Base-by-base conservation (phyloP, 805 yeast genomes). In the Candida golubevii region DNA sequence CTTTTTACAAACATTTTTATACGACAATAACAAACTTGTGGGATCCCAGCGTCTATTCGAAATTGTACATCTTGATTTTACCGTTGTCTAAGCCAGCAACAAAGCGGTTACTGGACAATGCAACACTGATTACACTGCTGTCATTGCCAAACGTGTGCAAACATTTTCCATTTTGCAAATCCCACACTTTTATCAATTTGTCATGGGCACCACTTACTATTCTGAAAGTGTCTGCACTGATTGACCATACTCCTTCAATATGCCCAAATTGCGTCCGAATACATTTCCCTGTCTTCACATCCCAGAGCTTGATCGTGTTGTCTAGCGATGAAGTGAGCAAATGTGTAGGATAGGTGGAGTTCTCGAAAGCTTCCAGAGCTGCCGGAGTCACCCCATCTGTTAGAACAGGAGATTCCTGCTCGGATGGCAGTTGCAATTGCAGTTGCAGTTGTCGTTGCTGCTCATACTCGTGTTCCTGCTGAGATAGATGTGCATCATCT, bases 241-340 rank as follows among this genome's bases (percentile, higher is more conserved):
- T 85, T 35, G 91, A 88, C 97, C 98, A 91, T 14, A 93, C 96
- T 18, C 99, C 99, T 65, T 93, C 98, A 43, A 91, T 88, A 61
- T 93, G 99, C 2, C 99, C 99, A 69, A 91, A 93, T 63, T 93
- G 91, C 0, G 99, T 93, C 46, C 97, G 75, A 9, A 89, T 79
- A 59, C 98, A 91, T 62, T 81, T 79, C 4, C 97, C 97, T 1
- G 93, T 80, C 49, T 72, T 73, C 28, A 89, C 84, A 54, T 88
- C 95, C 97, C 97, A 90, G 38, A 91, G 64, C 61, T 90, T 88
- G 62, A 90, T 88, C 7, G 97, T 90, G 64, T 89, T 89, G 63
- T 90, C 98, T 47, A 91, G 69, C 1, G 97, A 88, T 12, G 95
- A 88, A 0, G 97, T 84, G 26, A 90, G 66, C 44, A 90, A 62